Evolutionary conservation across 2,329 filamentous ascomycete species (phyloP).

Genomic region (Epichloe gansuensis): DNA sequence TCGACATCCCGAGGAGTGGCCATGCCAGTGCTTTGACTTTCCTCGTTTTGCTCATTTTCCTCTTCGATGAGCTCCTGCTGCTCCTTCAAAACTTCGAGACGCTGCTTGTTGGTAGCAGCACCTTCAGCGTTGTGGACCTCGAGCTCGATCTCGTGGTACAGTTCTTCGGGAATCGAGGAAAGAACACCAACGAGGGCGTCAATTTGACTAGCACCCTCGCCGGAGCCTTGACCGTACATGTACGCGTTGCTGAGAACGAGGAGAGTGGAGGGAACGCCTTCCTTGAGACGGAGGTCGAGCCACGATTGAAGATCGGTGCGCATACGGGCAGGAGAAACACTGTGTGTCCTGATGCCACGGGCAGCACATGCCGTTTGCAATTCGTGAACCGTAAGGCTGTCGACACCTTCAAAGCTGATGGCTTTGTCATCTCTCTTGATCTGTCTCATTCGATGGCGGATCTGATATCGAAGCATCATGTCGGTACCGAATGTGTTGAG

Average conservation of each 20-base stretch:
- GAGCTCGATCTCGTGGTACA: conserved; percentile 98
- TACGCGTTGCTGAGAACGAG: conserved; percentile 95
- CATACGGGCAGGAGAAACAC: conserved; percentile 76
- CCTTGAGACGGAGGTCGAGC: conserved; percentile 84
- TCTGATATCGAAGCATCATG: conserved; percentile 92
- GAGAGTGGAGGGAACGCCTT: conserved; percentile 91
- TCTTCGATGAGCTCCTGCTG: conserved; percentile 97
- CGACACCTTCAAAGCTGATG: conserved; percentile 87
- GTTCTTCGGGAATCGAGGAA: conserved; percentile 88
- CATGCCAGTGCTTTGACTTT: conserved; percentile 62
- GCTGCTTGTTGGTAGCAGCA: conserved; percentile 96
- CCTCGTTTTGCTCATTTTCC: conserved; percentile 82
- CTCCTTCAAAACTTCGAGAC: conserved; percentile 94
- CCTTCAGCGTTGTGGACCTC: conserved; percentile 96
- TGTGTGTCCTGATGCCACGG: conserved; percentile 84
- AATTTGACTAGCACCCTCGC: conserved; percentile 80
- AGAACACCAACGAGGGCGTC: conserved; percentile 86
- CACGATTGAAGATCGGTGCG: conserved; percentile 85
- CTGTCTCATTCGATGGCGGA: conserved; percentile 95
- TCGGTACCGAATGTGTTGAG: conserved; percentile 95
- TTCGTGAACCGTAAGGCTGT: conserved; percentile 83
- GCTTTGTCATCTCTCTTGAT: conserved; percentile 97
- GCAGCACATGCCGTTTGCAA: conserved; percentile 85
- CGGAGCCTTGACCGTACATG: conserved; percentile 84
- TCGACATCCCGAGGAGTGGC: conserved; percentile 73